Evolutionary conservation across 2,329 filamentous ascomycete genomes (phyloP).

Genomic region (Aschersonia sp.): DNA sequence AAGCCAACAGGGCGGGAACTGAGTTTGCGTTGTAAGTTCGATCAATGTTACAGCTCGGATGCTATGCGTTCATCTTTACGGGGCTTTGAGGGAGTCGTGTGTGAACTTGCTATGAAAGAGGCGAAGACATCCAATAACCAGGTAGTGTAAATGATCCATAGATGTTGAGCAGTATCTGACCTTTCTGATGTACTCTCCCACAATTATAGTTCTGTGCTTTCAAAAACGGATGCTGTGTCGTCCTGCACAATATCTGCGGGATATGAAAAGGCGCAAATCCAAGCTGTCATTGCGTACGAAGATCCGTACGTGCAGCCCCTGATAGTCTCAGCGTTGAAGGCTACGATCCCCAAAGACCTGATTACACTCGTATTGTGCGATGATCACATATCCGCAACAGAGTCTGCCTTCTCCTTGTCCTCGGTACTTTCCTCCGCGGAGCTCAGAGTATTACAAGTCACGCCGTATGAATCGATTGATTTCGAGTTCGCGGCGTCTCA

Average conservation of each 20-base stretch:
- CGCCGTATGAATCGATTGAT: slow-evolving; percentile 75
- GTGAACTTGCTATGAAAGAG: too few species aligned
- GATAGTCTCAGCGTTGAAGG: slow-evolving; percentile 56
- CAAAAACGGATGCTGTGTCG: too few species aligned
- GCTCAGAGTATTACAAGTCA: slow-evolving; percentile 48
- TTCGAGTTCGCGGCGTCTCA: slow-evolving; percentile 60
- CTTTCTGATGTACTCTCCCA: slow-evolving; percentile 1
- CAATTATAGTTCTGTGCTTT: neutral
- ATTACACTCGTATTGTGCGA: too few species aligned
- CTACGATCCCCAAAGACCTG: slow-evolving; percentile 36
- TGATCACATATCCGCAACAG: too few species aligned
- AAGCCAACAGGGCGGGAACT: slow-evolving; percentile 29
- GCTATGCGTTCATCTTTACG: too few species aligned
- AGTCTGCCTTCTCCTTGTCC: too few species aligned
- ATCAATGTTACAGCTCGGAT: neutral
- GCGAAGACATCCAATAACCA: too few species aligned
- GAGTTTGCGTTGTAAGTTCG: slow-evolving; percentile 52
- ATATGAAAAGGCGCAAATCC: slow-evolving; percentile 13
- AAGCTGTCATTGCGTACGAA: slow-evolving; percentile 71
- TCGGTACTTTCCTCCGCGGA: neutral
- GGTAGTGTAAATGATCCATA: too few species aligned
- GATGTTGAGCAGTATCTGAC: slow-evolving; percentile 15
- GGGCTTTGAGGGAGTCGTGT: too few species aligned
- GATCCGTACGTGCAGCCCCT: slow-evolving; percentile 83
- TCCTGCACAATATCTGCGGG: neutral